A percentile compares a stretch with the other conserved stretches of the same genome.
These are phyloP conservation scores for Mycena haematopus DNA, from an alignment of 768 basidiomycete species.

Conservation along the genomic window DNA sequence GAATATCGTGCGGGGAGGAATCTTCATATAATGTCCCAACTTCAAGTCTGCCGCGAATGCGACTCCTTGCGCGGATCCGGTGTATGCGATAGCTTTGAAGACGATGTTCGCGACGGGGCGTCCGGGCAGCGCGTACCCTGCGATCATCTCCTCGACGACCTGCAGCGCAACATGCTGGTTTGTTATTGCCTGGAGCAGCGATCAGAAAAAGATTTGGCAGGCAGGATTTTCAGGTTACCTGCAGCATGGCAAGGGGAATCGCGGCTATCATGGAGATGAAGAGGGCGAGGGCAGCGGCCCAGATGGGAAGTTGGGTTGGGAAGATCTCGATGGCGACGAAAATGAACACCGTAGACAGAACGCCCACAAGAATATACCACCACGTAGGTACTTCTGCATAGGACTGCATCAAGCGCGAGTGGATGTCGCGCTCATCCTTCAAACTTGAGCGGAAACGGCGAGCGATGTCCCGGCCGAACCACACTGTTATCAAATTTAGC, in stretches of 20 bases:
- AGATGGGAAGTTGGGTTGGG: constrained; percentile 81
- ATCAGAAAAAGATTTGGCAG: background rate
- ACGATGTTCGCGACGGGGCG: constrained; percentile 82
- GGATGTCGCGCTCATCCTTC: constrained; percentile 82
- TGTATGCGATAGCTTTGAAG: constrained; percentile 73
- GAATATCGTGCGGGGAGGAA: constrained; percentile 86
- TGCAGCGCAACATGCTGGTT: constrained; percentile 76
- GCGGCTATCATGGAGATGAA: constrained; percentile 55
- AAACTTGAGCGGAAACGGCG: constrained; percentile 72
- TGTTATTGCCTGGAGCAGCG: constrained; percentile 78
- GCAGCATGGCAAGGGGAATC: constrained; percentile 73
- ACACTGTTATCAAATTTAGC: constrained; percentile 53
- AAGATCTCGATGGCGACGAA: constrained; percentile 73
- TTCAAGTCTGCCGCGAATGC: constrained; percentile 79
- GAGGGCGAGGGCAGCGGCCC: constrained; percentile 70
- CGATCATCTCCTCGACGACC: constrained; percentile 79
- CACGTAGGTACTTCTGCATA: constrained; percentile 80
- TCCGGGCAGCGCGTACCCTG: constrained; percentile 83
- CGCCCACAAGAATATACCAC: constrained; percentile 73
- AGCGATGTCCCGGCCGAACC: constrained; percentile 83
- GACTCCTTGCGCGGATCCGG: constrained; percentile 66
- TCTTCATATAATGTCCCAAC: constrained; percentile 90
- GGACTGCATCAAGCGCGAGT: constrained; percentile 80
- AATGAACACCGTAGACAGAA: constrained; percentile 62
- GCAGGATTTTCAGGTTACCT: background rate